A percentile compares a stretch with the other conserved stretches of the same genome.
These are phyloP conservation scores for Delonix regia DNA, from an alignment of 306 rosid genomes.

Conservation along the genomic window DNA sequence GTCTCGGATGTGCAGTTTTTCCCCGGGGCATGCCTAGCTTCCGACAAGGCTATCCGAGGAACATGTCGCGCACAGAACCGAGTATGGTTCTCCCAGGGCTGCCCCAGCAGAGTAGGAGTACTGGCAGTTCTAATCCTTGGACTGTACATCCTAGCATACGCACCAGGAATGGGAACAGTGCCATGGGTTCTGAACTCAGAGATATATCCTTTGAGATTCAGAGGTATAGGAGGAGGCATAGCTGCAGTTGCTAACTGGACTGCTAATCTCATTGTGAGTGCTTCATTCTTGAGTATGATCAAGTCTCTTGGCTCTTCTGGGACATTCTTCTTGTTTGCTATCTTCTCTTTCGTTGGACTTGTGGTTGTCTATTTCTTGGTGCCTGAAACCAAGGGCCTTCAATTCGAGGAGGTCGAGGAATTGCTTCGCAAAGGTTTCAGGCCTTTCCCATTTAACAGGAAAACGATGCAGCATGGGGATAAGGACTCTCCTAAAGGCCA, in stretches of 20 bases:
- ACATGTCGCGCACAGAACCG: slow-evolving; percentile 46
- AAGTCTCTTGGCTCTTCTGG: slow-evolving; percentile 59
- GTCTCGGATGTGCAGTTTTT: slow-evolving; percentile 42
- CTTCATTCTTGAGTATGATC: slow-evolving; percentile 68
- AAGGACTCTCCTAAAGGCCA: neutral
- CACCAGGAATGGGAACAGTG: slow-evolving; percentile 84
- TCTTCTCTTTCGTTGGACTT: slow-evolving; percentile 60
- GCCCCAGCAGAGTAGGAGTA: slow-evolving; percentile 74
- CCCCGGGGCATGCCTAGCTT: slow-evolving; percentile 78
- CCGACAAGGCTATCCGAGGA: slow-evolving; percentile 36
- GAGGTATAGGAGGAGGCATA: slow-evolving; percentile 84
- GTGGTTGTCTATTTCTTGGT: slow-evolving; percentile 55
- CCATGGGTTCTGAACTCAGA: slow-evolving; percentile 90
- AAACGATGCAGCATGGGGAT: neutral
- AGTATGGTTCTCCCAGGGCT: slow-evolving; percentile 73
- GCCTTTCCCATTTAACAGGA: slow-evolving; percentile 37
- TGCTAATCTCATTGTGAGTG: slow-evolving; percentile 70
- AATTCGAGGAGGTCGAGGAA: slow-evolving; percentile 69
- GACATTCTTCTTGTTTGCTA: slow-evolving; percentile 78
- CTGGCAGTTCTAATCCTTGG: slow-evolving; percentile 69
- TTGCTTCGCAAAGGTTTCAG: slow-evolving; percentile 55
- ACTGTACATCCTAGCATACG: slow-evolving; percentile 63
- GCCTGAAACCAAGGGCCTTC: slow-evolving; percentile 80
- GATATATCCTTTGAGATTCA: slow-evolving; percentile 73
- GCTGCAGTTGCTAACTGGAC: slow-evolving; percentile 86